A percentile compares a stretch with the other conserved stretches of the same genome.
Conservation (phyloP, 2,329 filamentous ascomycete genomes). For the Clonostachys rosea region DNA sequence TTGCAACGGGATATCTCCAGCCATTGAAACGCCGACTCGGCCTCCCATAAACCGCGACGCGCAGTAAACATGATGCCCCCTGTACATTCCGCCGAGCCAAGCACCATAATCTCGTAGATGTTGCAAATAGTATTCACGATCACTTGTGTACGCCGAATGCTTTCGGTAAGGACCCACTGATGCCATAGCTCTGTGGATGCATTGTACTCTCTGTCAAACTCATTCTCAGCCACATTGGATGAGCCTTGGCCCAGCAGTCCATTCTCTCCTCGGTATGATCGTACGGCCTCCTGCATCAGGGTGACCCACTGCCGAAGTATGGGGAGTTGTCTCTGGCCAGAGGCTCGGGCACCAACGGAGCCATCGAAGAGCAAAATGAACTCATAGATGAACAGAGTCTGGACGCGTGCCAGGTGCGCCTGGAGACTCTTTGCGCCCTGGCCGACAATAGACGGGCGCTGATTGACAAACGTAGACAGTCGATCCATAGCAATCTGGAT, state of each 20-base stretch:
- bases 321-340: neutral
- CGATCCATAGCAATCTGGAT: neutral
- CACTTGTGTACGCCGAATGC: slow-evolving; percentile 18
- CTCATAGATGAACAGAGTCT: neutral
- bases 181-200: slow-evolving; percentile 10
- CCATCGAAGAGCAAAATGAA: neutral
- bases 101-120: slow-evolving; percentile 15
- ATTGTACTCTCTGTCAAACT: neutral
- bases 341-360: neutral
- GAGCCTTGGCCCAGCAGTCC: neutral
- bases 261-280: neutral
- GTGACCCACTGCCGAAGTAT: neutral
- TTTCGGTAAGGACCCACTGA: slow-evolving; percentile 20
- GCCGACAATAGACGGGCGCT: too few relatives aligned
- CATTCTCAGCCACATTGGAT: neutral
- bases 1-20: neutral
- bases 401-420: neutral
- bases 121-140: slow-evolving; percentile 12
- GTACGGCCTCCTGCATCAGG: neutral
- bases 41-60: slow-evolving; percentile 17
- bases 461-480: neutral
- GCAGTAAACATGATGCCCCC: slow-evolving; percentile 17
- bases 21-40: slow-evolving; percentile 9
- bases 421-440: too few relatives aligned
- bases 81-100: slow-evolving; percentile 16